Evolutionary conservation across 2,329 filamentous ascomycete species (phyloP).

Genomic region (Hysterium pulicare): DNA sequence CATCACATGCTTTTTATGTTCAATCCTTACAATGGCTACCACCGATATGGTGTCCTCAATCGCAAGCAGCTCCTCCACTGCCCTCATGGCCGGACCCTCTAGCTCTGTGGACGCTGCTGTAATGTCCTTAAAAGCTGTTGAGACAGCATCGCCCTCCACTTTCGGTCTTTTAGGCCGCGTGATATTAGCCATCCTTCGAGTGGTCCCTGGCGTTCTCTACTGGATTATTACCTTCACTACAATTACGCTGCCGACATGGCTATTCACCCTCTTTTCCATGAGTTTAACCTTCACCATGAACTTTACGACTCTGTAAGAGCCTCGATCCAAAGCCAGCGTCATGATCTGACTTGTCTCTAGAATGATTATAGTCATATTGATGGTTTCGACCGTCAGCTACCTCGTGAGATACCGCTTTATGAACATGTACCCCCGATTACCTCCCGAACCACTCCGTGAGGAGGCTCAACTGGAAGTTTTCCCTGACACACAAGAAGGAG

Average conservation of each 20-base stretch:
- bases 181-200: slow-evolving; percentile 48
- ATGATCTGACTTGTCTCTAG: slow-evolving; percentile 49
- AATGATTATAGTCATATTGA: slow-evolving; percentile 64
- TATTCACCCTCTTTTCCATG: slow-evolving; percentile 87
- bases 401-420: slow-evolving; percentile 92
- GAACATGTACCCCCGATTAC: slow-evolving; percentile 93
- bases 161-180: slow-evolving; percentile 48
- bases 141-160: slow-evolving; percentile 24
- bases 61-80: slow-evolving; percentile 11
- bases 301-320: slow-evolving; percentile 80
- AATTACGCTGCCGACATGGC: slow-evolving; percentile 81
- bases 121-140: slow-evolving; percentile 16
- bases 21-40: slow-evolving; percentile 19
- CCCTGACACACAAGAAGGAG: slow-evolving; percentile 85
- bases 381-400: slow-evolving; percentile 87
- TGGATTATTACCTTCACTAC: slow-evolving; percentile 82
- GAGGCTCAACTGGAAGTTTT: slow-evolving; percentile 95
- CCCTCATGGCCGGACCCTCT: slow-evolving; percentile 13
- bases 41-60: slow-evolving; percentile 15
- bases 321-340: slow-evolving; percentile 6
- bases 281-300: slow-evolving; percentile 98
- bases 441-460: slow-evolving; percentile 91
- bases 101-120: slow-evolving; percentile 4
- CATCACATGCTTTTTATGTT: slow-evolving; percentile 6
- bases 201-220: slow-evolving; percentile 62